phyloP scores from a whole-genome alignment of 129 eudicot species.

The Helianthus tuberosus region DNA sequence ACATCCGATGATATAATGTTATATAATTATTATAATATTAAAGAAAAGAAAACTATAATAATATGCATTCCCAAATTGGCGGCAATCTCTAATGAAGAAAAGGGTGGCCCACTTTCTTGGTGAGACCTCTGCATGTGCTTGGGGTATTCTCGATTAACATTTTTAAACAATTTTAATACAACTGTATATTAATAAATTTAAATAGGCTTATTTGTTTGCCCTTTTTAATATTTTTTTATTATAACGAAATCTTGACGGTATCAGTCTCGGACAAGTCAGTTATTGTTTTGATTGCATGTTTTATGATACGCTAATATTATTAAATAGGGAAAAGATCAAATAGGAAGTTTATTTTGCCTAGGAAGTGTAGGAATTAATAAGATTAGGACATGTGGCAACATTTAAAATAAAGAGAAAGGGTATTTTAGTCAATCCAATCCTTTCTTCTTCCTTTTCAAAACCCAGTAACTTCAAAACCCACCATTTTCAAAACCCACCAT shows the following conservation, averaged over 20 bases:
- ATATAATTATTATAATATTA: constrained; percentile 18
- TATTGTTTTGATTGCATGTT: constrained; percentile 16
- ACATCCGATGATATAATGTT: constrained; percentile 36
- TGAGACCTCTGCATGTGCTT: constrained; percentile 51
- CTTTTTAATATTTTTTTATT: too few species aligned
- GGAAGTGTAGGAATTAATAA: too few species aligned
- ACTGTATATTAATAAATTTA: constrained; percentile 7
- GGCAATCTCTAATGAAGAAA: constrained; percentile 55
- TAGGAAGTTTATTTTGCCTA: too few species aligned
- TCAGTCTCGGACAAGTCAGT: neutral
- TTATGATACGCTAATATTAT: constrained; percentile 6
- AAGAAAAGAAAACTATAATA: constrained; percentile 29
- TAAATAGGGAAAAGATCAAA: too few species aligned
- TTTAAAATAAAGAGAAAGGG: too few species aligned
- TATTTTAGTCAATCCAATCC: too few species aligned
- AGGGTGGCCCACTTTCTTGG: constrained; percentile 49
- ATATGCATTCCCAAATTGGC: constrained; percentile 56
- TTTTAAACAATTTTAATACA: constrained; percentile 6
- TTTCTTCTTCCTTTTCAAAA: too few species aligned
- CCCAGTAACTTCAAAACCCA: too few species aligned
- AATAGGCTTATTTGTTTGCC: neutral
- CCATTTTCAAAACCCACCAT: too few species aligned
- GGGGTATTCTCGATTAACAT: constrained; percentile 36
- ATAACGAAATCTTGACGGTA: neutral
- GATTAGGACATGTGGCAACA: too few species aligned